Percentiles rank a stretch among this genome's conserved stretches.
Conservation (phyloP, 768 basidiomycete species). For the Hortiboletus flavorubellus region DNA sequence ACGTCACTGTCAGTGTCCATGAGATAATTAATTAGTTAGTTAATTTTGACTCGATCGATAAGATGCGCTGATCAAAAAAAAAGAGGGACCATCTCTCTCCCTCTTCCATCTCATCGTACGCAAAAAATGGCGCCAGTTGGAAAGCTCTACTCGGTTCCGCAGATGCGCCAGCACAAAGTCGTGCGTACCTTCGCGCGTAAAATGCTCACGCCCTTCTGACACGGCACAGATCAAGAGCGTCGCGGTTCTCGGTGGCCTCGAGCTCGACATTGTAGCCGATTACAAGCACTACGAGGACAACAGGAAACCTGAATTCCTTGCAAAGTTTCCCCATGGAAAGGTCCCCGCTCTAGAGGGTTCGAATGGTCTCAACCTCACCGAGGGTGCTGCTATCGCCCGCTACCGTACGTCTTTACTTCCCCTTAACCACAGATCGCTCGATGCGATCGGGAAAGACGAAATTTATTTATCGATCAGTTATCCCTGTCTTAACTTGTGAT, state of each 20-base stretch:
- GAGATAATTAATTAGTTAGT: slow-evolving; percentile 17
- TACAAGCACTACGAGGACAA: slow-evolving; percentile 67
- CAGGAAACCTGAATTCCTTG: slow-evolving; percentile 63
- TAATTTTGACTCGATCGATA: slow-evolving; percentile 29
- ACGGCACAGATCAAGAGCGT: slow-evolving; percentile 46
- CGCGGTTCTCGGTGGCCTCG: slow-evolving; percentile 58
- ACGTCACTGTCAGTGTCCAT: slow-evolving; percentile 30
- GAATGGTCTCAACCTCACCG: slow-evolving; percentile 78
- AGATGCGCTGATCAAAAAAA: slow-evolving; percentile 26
- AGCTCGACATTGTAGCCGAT: slow-evolving; percentile 47
- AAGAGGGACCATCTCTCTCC: slow-evolving; percentile 3
- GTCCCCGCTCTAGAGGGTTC: slow-evolving; percentile 77
- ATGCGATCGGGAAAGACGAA: slow-evolving; percentile 24
- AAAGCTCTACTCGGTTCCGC: slow-evolving; percentile 56
- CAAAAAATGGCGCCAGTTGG: slow-evolving; percentile 55
- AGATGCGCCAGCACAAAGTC: slow-evolving; percentile 39
- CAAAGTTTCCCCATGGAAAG: slow-evolving; percentile 80
- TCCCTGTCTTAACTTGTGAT: slow-evolving; percentile 64
- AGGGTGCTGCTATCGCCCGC: slow-evolving; percentile 76
- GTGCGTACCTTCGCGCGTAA: slow-evolving; percentile 33
- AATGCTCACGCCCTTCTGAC: not conserved
- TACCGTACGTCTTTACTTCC: slow-evolving; percentile 65
- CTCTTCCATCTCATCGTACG: slow-evolving; percentile 23
- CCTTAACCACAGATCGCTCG: slow-evolving; percentile 9
- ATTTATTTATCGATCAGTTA: slow-evolving; percentile 51